Conservation (phyloP, 352 stramenopile genomes). For the Phytopythium montanum region DNA sequence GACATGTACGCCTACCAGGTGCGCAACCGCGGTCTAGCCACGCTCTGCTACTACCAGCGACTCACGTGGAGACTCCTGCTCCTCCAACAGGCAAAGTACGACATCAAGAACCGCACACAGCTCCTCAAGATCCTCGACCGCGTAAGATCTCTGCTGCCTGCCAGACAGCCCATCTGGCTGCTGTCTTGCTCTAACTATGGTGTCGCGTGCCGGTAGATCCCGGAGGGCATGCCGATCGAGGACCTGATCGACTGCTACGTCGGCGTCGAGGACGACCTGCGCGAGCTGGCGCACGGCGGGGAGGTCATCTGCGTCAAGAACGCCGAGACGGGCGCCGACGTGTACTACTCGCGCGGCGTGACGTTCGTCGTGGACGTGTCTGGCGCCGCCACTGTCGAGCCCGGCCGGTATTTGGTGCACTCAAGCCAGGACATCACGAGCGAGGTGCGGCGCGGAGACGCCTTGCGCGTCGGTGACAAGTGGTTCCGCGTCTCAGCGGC, state of each 20-base stretch:
- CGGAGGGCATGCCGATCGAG: slow-evolving; percentile 77
- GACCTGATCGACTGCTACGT: slow-evolving; percentile 84
- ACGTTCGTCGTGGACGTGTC: slow-evolving; percentile 76
- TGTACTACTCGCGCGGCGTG: slow-evolving; percentile 69
- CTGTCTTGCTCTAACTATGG: not conserved
- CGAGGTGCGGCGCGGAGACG: slow-evolving; percentile 74
- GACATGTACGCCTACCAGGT: slow-evolving; percentile 83
- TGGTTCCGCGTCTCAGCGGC: slow-evolving; percentile 81
- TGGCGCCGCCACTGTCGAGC: slow-evolving; percentile 65
- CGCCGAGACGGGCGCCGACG: slow-evolving; percentile 65
- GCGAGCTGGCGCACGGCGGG: slow-evolving; percentile 62
- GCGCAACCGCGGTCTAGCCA: not conserved
- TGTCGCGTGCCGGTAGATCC: slow-evolving; percentile 47
- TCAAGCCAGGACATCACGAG: slow-evolving; percentile 59
- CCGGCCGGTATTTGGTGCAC: slow-evolving; percentile 63
- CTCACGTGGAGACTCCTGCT: not conserved
- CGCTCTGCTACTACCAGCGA: not conserved
- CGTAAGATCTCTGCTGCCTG: slow-evolving; percentile 18
- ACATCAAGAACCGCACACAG: slow-evolving; percentile 83
- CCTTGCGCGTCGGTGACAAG: slow-evolving; percentile 69
- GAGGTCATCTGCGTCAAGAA: slow-evolving; percentile 88
- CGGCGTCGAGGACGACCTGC: slow-evolving; percentile 72
- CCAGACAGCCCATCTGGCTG: not conserved
- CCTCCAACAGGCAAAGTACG: slow-evolving; percentile 77
- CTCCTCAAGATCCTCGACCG: slow-evolving; percentile 76